These are phyloP conservation scores for Suillus ampliporus DNA, from an alignment of 768 basidiomycete genomes.

Conservation along the genomic window DNA sequence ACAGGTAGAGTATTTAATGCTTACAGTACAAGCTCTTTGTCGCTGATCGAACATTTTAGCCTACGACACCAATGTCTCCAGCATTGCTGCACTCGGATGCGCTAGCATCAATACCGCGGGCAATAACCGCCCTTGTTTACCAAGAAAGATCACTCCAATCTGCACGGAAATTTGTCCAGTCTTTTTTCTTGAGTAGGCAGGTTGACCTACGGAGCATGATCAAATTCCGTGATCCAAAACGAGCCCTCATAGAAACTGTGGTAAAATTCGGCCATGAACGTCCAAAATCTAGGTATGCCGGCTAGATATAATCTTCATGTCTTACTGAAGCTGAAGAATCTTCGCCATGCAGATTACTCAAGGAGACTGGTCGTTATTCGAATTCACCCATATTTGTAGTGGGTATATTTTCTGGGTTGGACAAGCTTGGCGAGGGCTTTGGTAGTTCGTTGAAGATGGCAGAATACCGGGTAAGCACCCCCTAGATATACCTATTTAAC, in stretches of 20 bases:
- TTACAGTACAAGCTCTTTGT: conserved; percentile 8
- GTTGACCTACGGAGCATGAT: conserved; percentile 81
- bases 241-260: conserved; percentile 74
- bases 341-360: conserved; percentile 65
- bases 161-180: conserved; percentile 89
- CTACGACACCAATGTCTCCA: conserved; percentile 50
- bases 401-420: conserved; percentile 86
- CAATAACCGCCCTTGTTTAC: conserved; percentile 88
- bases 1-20: conserved; percentile 46
- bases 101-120: conserved; percentile 83
- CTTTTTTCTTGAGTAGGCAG: conserved; percentile 85
- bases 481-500: conserved; percentile 14
- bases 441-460: conserved; percentile 95
- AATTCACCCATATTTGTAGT: conserved; percentile 94
- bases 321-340: neutral
- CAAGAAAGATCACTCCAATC: conserved; percentile 83
- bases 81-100: conserved; percentile 82
- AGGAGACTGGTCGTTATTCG: conserved; percentile 90
- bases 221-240: conserved; percentile 84
- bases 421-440: conserved; percentile 92
- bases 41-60: conserved; percentile 38
- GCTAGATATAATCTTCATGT: neutral
- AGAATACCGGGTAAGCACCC: conserved; percentile 75
- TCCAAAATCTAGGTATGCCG: conserved; percentile 69
- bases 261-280: conserved; percentile 68